A percentile compares a stretch with the other conserved stretches of the same genome.
Evolutionary conservation across 179 eudicot genomes (phyloP).

Genomic region (Camellia oleifera): DNA sequence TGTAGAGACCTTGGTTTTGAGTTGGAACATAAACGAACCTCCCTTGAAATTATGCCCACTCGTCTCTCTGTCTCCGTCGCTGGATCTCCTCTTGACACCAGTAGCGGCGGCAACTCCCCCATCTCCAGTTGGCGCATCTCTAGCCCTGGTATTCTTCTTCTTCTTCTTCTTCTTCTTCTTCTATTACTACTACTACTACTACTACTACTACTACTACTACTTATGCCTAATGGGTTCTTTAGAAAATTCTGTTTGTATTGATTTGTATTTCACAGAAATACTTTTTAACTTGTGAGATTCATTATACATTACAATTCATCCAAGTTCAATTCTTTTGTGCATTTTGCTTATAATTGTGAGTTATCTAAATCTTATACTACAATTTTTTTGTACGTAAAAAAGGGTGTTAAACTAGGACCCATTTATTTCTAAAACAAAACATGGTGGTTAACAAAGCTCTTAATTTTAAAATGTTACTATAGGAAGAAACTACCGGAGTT

Average conservation of each 20-base stretch:
- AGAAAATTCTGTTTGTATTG: neutral
- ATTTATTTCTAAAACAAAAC: too few species aligned
- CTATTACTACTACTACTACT: neutral
- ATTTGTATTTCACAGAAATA: too few species aligned
- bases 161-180: neutral
- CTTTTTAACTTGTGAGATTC: neutral
- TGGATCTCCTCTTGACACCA: constrained; percentile 9
- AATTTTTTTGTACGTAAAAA: too few species aligned
- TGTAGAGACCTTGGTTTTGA: constrained; percentile 33
- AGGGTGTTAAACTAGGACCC: too few species aligned
- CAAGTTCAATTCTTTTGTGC: too few species aligned
- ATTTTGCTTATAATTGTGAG: too few species aligned
- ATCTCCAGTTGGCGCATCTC: constrained; percentile 25
- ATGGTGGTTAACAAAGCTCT: too few species aligned
- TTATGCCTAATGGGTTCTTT: neutral
- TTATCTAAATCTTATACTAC: too few species aligned
- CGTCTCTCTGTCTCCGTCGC: constrained; percentile 5
- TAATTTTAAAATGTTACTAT: too few species aligned
- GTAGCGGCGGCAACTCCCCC: constrained; percentile 24
- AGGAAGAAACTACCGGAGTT: too few species aligned
- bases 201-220: too few species aligned
- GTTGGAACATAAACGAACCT: constrained; percentile 10
- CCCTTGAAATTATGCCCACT: neutral
- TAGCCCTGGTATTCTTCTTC: constrained; percentile 19
- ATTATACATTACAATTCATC: neutral